Evolutionary conservation across 768 basidiomycete genomes (phyloP).

Genomic region (Leccinum disarticulatum): DNA sequence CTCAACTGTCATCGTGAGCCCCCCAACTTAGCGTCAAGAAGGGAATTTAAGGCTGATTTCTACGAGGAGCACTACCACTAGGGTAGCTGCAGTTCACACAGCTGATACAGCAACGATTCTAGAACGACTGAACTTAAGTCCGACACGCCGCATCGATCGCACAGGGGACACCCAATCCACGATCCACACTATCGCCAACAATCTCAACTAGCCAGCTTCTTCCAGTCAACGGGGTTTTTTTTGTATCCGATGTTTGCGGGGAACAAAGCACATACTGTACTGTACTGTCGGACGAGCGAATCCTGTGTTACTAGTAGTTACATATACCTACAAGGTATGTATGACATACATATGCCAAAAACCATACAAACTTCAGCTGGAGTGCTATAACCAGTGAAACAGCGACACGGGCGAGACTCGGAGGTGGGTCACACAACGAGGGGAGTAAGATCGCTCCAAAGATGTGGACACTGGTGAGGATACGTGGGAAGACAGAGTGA

Average conservation of each 20-base stretch:
- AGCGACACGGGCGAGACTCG: not conserved
- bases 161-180: too few species aligned
- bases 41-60: too few species aligned
- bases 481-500: not conserved
- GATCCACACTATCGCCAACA: not conserved
- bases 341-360: not conserved
- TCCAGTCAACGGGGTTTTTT: not conserved
- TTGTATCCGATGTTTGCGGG: not conserved
- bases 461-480: not conserved
- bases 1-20: not conserved
- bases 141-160: too few species aligned
- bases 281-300: not conserved
- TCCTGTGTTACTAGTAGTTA: not conserved
- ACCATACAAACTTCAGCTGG: conserved; percentile 3
- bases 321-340: not conserved
- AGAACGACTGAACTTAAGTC: too few species aligned
- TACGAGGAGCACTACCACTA: too few species aligned
- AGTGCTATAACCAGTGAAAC: conserved; percentile 6
- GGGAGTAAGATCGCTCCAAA: not conserved
- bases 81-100: too few species aligned
- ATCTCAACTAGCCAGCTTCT: not conserved
- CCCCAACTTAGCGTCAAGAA: too few species aligned
- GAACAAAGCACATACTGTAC: not conserved
- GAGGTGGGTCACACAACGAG: not conserved
- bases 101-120: too few species aligned